These are phyloP conservation scores for Colletotrichum orchidophilum DNA, from an alignment of 2,329 filamentous ascomycete species.

Conservation along the genomic window DNA sequence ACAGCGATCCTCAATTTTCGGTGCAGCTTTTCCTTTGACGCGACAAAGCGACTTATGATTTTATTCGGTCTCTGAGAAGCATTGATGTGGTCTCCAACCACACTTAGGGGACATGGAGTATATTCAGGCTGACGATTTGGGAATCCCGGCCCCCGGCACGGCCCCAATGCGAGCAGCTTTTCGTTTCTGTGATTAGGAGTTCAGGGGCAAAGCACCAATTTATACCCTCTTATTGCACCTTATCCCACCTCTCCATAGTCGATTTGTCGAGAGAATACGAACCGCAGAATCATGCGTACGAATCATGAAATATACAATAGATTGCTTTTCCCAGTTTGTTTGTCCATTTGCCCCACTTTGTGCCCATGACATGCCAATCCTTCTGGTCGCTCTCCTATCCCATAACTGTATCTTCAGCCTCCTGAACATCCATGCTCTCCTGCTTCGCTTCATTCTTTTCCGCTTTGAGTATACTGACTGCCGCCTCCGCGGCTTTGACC, in stretches of 20 bases:
- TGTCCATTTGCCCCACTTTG: neutral
- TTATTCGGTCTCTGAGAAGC: neutral
- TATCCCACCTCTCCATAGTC: neutral
- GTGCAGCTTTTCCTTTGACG: neutral
- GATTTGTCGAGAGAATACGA: neutral
- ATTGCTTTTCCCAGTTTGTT: neutral
- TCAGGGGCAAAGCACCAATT: neutral
- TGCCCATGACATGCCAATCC: neutral
- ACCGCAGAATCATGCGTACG: neutral
- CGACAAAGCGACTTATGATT: too few species aligned
- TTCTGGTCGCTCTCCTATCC: neutral
- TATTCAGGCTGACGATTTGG: neutral
- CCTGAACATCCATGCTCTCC: neutral
- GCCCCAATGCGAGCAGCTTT: neutral
- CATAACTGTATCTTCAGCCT: neutral
- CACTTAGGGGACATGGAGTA: neutral
- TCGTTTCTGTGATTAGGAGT: neutral
- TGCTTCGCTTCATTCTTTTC: constrained; percentile 6
- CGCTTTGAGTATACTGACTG: constrained; percentile 49
- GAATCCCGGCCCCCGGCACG: neutral
- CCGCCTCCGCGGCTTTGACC: constrained; percentile 64
- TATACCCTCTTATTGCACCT: constrained; percentile 18
- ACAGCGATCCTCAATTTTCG: neutral
- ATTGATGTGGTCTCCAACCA: neutral
- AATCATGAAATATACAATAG: neutral